Base-by-base conservation (phyloP, 2,329 filamentous ascomycete genomes). In the Penicillium frequentans region DNA sequence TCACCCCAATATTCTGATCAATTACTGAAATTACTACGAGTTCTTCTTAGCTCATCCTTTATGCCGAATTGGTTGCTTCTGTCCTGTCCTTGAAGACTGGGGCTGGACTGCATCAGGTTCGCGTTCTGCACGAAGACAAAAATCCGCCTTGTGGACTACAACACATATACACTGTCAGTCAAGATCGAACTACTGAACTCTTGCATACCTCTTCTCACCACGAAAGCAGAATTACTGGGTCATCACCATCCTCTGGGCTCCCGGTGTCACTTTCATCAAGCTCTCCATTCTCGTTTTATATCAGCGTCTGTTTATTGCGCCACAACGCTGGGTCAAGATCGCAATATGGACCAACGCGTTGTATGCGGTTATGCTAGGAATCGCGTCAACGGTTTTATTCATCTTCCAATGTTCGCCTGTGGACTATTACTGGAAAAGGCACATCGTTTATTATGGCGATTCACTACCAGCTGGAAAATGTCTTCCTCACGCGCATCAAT, bases 381-480 rank as follows among this genome's bases (percentile, higher is more conserved):
- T 44, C 11, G 45, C 45, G 2, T 31, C 46, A 10, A 33, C 24
- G 7, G n/a, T 54, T 11, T 7, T 54, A 13, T 49, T 31, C 42
- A 49, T 54, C n/a, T 39, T 54, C 24, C 52, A 54, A 21, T 54
- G 52, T 31, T 23, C 31, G 16, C 52, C 52, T 10, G 45, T 54
- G 26, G 35, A 49, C 24, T 35, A 54, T 26, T 54, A 54, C 45
- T 54, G 52, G 52, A 49, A 21, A 26, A n/a, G 26, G 5, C 43
- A 46, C 16, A 35, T 43, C 8, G 9, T 46, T 10, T 54, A 43
- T 16, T 54, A 54, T 26, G 51, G 51, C 19, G 29, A 33, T 14
- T 16, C 44, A 19, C 1, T 19, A 8, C 52, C 44, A 11, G 24
- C 21, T 26, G 52, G 52, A 16, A 31, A 46, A 23, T 54, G 52